phyloP scores from a whole-genome alignment of 345 rosid species.

The Angophora floribunda region DNA sequence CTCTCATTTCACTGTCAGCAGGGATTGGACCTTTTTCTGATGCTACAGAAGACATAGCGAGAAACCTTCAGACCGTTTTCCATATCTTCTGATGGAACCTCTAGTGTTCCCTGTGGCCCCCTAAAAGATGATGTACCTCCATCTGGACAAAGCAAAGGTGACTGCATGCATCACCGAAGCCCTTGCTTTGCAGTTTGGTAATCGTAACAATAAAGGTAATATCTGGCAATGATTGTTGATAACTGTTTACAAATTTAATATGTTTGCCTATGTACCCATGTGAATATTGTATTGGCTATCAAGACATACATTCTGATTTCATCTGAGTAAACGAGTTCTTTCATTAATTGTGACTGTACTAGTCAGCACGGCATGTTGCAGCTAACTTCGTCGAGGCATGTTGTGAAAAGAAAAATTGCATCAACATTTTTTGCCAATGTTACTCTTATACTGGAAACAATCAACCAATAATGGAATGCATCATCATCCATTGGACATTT shows the following conservation, averaged over 20 bases:
- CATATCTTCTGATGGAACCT: slow-evolving; percentile 1
- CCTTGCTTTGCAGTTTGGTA: not conserved
- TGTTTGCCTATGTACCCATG: not conserved
- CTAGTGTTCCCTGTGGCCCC: not conserved
- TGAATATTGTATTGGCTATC: not conserved
- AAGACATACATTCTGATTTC: not conserved
- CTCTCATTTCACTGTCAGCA: slow-evolving; percentile 26
- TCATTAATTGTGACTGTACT: not conserved
- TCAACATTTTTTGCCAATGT: no score
- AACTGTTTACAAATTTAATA: not conserved
- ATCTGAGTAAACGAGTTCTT: not conserved
- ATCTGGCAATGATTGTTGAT: not conserved
- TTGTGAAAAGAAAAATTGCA: no score
- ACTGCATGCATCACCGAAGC: not conserved
- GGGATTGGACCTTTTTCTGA: slow-evolving; percentile 27
- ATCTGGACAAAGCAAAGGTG: not conserved
- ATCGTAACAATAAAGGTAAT: not conserved
- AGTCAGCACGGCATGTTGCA: not conserved
- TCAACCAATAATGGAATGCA: no score
- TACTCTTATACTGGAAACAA: no score
- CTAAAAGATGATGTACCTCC: not conserved
- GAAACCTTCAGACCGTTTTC: slow-evolving; percentile 30
- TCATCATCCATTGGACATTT: no score
- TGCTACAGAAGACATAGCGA: slow-evolving; percentile 28
- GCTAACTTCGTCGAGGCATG: not conserved